These are phyloP conservation scores for Mycothermus thermophilus DNA, from an alignment of 495 filamentous ascomycete species.

Conservation along the genomic window DNA sequence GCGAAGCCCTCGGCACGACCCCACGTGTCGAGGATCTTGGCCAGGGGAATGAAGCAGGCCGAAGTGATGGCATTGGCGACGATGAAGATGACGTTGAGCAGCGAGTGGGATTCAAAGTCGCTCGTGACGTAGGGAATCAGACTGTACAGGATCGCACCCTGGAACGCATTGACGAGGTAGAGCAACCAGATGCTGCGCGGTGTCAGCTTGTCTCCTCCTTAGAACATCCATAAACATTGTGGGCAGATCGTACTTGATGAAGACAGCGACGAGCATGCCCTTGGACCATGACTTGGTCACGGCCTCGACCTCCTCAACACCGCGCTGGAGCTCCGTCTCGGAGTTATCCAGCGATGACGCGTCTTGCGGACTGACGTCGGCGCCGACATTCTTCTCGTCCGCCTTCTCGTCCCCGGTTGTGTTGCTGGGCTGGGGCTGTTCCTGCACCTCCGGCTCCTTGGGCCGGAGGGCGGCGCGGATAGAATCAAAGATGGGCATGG, in stretches of 20 bases:
- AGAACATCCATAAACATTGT: not conserved
- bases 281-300: slow-evolving; percentile 29
- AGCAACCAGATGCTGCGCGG: slow-evolving; percentile 17
- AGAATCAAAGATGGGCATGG: not conserved
- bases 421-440: not conserved
- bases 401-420: not conserved
- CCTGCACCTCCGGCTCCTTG: no score
- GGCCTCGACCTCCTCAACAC: slow-evolving; percentile 31
- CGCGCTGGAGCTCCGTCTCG: slow-evolving; percentile 15
- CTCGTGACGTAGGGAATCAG: slow-evolving; percentile 30
- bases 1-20: slow-evolving; percentile 20
- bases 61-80: slow-evolving; percentile 18
- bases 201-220: not conserved
- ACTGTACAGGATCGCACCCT: slow-evolving; percentile 19
- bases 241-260: slow-evolving; percentile 17
- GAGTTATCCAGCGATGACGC: not conserved
- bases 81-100: slow-evolving; percentile 38
- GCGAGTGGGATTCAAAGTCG: slow-evolving; percentile 39
- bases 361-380: not conserved
- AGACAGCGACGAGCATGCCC: slow-evolving; percentile 21
- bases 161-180: slow-evolving; percentile 25
- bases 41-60: slow-evolving; percentile 17
- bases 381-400: slow-evolving; percentile 1
- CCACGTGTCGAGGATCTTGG: slow-evolving; percentile 22
- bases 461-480: no score